Conservation (phyloP, 371 early-diverging fungal genomes). For the Mucor irregularis region DNA sequence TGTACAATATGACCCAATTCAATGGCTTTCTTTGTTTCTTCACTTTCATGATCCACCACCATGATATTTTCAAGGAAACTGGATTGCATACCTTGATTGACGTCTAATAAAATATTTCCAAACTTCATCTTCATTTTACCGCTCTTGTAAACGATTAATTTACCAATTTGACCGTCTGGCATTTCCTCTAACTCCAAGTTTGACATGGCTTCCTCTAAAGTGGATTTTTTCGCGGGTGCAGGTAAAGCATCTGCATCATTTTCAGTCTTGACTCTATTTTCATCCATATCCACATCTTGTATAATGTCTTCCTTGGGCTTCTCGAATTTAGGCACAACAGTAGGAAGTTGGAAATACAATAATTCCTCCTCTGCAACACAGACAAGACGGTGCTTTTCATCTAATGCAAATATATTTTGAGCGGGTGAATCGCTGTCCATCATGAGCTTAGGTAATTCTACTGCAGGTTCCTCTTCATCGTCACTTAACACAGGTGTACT, state of each 20-base stretch:
- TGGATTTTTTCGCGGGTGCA: slow-evolving; percentile 46
- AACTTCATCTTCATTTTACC: slow-evolving; percentile 73
- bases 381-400: slow-evolving; percentile 33
- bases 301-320: slow-evolving; percentile 18
- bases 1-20: slow-evolving; percentile 67
- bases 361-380: slow-evolving; percentile 48
- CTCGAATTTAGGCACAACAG: slow-evolving; percentile 47
- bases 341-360: slow-evolving; percentile 48
- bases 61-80: slow-evolving; percentile 64
- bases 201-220: slow-evolving; percentile 32
- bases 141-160: slow-evolving; percentile 67
- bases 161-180: slow-evolving; percentile 69
- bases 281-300: slow-evolving; percentile 33
- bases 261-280: slow-evolving; percentile 38
- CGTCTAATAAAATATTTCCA: slow-evolving; percentile 68
- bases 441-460: neutral
- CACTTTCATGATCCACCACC: slow-evolving; percentile 56
- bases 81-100: slow-evolving; percentile 56
- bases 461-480: slow-evolving; percentile 2
- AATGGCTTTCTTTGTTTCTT: slow-evolving; percentile 51
- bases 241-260: slow-evolving; percentile 23
- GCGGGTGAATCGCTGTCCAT: slow-evolving; percentile 53
- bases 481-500: neutral
- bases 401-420: slow-evolving; percentile 40
- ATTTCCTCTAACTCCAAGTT: slow-evolving; percentile 33